Percentiles rank a stretch among this genome's conserved stretches.
These are phyloP conservation scores for Pochonia chlamydosporia DNA, from an alignment of 2,329 filamentous ascomycete genomes.

Conservation along the genomic window DNA sequence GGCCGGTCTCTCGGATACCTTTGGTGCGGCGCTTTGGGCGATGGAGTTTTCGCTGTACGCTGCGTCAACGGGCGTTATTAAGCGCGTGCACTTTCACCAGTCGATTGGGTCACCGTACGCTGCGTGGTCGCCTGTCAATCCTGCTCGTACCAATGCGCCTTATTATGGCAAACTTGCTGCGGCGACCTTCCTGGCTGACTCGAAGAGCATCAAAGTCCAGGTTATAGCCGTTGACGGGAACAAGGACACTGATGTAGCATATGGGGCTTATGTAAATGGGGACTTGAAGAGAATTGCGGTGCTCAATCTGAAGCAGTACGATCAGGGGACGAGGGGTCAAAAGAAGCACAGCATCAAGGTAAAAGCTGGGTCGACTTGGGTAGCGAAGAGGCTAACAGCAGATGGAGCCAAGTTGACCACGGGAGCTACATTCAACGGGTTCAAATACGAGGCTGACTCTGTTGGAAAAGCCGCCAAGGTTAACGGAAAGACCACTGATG, in stretches of 20 bases:
- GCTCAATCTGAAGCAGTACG: constrained; percentile 14
- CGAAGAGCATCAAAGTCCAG: constrained; percentile 3
- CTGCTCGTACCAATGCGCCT: constrained; percentile 12
- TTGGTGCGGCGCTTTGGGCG: constrained; percentile 43
- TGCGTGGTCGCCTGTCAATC: constrained; percentile 13
- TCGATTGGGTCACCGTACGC: constrained; percentile 16
- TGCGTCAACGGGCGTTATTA: constrained; percentile 26
- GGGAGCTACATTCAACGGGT: constrained; percentile 15
- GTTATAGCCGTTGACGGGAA: constrained; percentile 9
- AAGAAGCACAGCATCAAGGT: constrained; percentile 12
- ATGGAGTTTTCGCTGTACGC: constrained; percentile 37
- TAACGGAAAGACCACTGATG: constrained; percentile 1
- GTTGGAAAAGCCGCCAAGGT: constrained; percentile 10
- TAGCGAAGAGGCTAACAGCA: constrained; percentile 12
- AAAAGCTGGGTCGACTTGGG: constrained; percentile 9
- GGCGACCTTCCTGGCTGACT: constrained; percentile 13
- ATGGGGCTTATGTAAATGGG: constrained; percentile 15
- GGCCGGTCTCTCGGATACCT: constrained; percentile 37
- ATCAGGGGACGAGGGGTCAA: constrained; percentile 7
- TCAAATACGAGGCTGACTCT: constrained; percentile 13
- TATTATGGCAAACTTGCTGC: constrained; percentile 19
- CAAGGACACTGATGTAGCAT: constrained; percentile 13
- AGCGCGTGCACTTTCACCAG: constrained; percentile 36
- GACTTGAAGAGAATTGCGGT: constrained; percentile 13
- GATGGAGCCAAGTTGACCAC: constrained; percentile 11